Evolutionary conservation across 1,284 basidiomycete genomes (phyloP).

Genomic region (Bjerkandera adusta): DNA sequence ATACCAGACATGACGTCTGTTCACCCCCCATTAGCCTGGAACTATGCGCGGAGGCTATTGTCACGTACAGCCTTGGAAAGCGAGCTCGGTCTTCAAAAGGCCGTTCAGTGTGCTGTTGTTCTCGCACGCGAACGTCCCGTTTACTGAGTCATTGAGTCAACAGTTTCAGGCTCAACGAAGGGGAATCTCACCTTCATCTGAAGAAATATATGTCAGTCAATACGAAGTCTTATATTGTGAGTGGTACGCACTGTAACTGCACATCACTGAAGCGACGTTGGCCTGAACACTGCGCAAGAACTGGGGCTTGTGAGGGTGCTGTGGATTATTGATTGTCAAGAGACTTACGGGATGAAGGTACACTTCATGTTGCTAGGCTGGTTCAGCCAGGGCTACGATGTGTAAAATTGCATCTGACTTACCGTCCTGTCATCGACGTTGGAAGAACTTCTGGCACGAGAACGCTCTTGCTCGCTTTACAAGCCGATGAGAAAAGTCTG

Average conservation of each 20-base stretch:
- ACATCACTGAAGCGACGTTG: slow-evolving; percentile 67
- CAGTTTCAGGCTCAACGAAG: not conserved
- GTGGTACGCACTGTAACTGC: slow-evolving; percentile 51
- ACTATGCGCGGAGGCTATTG: not conserved
- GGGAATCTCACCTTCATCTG: slow-evolving; percentile 37
- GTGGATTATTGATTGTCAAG: slow-evolving; percentile 13
- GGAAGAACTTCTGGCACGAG: slow-evolving; percentile 45
- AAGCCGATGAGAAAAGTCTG: not conserved
- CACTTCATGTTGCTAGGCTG: slow-evolving; percentile 47
- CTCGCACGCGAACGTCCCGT: slow-evolving; percentile 64
- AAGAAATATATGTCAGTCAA: not conserved
- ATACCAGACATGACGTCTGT: slow-evolving; percentile 25
- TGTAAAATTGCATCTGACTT: not conserved
- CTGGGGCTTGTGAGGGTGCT: slow-evolving; percentile 24
- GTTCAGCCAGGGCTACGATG: not conserved
- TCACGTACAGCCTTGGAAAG: slow-evolving; percentile 62
- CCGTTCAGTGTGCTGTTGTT: slow-evolving; percentile 66
- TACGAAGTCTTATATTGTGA: not conserved
- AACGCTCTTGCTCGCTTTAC: slow-evolving; percentile 52
- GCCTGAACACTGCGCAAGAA: slow-evolving; percentile 63
- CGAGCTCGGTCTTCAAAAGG: slow-evolving; percentile 69
- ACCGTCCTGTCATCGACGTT: slow-evolving; percentile 52
- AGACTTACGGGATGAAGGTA: slow-evolving; percentile 45
- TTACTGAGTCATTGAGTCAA: slow-evolving; percentile 35
- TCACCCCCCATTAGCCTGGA: not conserved